Percentiles rank a stretch among this genome's conserved stretches.
These are phyloP conservation scores for Linnemannia hyalina DNA, from an alignment of 192 early-diverging fungal species.

Conservation along the genomic window DNA sequence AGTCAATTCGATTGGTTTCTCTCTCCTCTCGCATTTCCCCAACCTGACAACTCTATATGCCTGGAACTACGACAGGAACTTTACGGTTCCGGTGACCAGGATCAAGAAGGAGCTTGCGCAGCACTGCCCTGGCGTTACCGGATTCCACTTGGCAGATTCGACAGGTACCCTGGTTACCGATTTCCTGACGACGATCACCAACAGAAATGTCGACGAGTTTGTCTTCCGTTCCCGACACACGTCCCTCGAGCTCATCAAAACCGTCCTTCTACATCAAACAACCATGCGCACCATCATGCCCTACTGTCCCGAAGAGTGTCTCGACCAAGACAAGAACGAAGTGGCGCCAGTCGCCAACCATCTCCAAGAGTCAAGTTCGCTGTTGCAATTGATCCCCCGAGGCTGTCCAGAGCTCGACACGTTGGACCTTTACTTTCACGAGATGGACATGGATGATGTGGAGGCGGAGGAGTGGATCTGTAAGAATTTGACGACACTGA, in stretches of 20 bases:
- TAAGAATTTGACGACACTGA: background rate
- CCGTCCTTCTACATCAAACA: background rate
- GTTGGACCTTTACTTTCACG: background rate
- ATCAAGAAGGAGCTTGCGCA: background rate
- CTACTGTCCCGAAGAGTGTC: background rate
- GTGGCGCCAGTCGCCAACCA: background rate
- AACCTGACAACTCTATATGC: background rate
- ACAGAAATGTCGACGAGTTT: background rate
- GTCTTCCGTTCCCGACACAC: background rate
- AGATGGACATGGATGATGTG: conserved; percentile 8
- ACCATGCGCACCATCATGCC: background rate
- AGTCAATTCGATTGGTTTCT: background rate
- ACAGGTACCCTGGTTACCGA: background rate
- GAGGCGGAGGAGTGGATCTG: background rate
- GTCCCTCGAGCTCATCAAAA: background rate
- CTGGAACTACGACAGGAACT: background rate
- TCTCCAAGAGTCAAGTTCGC: background rate
- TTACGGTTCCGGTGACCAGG: background rate
- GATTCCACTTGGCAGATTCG: background rate
- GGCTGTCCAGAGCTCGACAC: background rate
- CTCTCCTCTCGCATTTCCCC: background rate
- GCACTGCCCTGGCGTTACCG: background rate
- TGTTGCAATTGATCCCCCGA: background rate
- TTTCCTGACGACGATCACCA: background rate
- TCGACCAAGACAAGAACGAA: background rate